Conservation (phyloP, 2,329 filamentous ascomycete genomes). For the Penicillium rolfsii region DNA sequence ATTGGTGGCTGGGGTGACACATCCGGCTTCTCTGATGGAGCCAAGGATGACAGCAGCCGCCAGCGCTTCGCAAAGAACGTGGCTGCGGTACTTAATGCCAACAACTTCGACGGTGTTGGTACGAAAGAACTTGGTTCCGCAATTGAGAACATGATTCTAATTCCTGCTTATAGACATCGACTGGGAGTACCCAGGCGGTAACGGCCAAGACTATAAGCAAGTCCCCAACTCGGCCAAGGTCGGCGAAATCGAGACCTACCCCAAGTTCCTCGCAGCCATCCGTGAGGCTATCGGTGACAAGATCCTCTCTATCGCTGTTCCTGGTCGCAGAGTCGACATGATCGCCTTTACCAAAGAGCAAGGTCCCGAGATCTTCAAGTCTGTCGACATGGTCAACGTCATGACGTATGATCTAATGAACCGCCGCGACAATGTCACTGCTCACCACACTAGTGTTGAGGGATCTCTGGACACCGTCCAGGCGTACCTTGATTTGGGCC, state of each 20-base stretch:
- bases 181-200: constrained; percentile 67
- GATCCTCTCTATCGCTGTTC: constrained; percentile 68
- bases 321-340: constrained; percentile 66
- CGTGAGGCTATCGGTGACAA: constrained; percentile 63
- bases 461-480: constrained; percentile 60
- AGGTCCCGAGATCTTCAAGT: constrained; percentile 61
- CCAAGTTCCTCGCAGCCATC: constrained; percentile 62
- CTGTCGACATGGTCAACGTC: constrained; percentile 69
- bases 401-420: constrained; percentile 77
- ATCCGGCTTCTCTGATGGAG: constrained; percentile 62
- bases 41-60: constrained; percentile 56
- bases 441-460: constrained; percentile 66
- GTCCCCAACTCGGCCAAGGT: constrained; percentile 62
- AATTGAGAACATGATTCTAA: not conserved
- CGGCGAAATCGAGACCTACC: constrained; percentile 65
- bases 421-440: constrained; percentile 64
- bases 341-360: constrained; percentile 65
- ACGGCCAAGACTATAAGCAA: constrained; percentile 69
- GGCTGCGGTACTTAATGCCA: constrained; percentile 62
- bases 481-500: constrained; percentile 62
- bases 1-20: constrained; percentile 77
- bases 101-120: constrained; percentile 68
- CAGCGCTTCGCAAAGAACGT: constrained; percentile 67
- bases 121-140: constrained; percentile 25
- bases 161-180: constrained; percentile 59